Evolutionary conservation across 352 stramenopile genomes (phyloP), one percentile per base, ranked within the genome.

Genomic region (Pythium oligandrum): DNA sequence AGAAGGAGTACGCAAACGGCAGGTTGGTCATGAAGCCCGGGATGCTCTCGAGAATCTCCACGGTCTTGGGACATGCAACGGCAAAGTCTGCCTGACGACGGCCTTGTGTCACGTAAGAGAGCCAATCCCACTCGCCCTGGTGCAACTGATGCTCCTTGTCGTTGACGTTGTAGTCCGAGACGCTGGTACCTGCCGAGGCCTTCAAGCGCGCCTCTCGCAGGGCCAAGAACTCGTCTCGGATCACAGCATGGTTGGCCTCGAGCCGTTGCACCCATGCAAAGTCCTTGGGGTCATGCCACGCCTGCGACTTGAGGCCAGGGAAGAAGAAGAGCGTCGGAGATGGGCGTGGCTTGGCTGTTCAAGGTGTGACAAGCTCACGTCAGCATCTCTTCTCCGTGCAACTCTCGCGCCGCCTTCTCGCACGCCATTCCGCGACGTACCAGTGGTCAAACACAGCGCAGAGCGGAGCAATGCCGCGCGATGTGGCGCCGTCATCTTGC

Each of bases 1-100:
- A 98, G 70, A 98, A 98, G 26, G 82, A 75, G 71, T 98, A 98
- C 10, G 88, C 88, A 72, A 99, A 98, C 6, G 95, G 96, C 39
- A 93, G 84, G 1, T 71, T 76, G 9, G 82, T 77, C 78, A 96
- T 92, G 52, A 94, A 92, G n/a, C 70, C 77, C 35, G 83, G 81
- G 37, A 95, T 83, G 44, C 52, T 78, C 57, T 94, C 83, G 5
- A 96, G 59, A 4, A 91, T 69, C 62, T 78, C 63, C 26, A 84
- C 68, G 17, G 84, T 92, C 47, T 73, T 69, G 3, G 81, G 81
- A 48, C 81, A 89, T 51, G 84, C 66, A 3, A 63, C 56, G 0
- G 80, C 75, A 57, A 91, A 90, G 48, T 86, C 72, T 5, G 70
- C 61, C 63, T 86, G 75, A 40, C 75, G 73, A 3, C 76, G 72